Base-by-base conservation (phyloP, 805 yeast species). In the Zygotorulaspora florentina region DNA sequence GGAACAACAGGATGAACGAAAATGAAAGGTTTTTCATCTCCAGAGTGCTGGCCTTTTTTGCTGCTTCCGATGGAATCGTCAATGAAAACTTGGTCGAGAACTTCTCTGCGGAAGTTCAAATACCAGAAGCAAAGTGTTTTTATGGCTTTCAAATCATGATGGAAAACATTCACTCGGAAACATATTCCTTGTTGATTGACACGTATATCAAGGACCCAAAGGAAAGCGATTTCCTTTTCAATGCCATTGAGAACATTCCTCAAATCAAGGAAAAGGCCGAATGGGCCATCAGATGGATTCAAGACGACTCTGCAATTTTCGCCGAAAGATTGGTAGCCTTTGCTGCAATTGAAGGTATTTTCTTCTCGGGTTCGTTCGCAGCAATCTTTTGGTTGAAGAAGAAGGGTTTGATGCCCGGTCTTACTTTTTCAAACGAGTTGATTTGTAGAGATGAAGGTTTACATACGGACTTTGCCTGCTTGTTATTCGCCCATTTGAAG, bases 71-170 rank as follows among this genome's bases (percentile, higher is more conserved):
- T 69, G 99, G 99, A 69, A 89, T 91, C 56, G 99, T 91, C 57
- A 93, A 93, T 67, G 99, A 91, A 75, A 91, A 91, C 73, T 79
- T 91, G 67, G 96, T 91, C 52, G 98, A 91, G 73, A 90, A 95
- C 68, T 91, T 91, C 74, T 84, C 95, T 47, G 96, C 96, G 54
- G 98, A 91, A 73, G 97, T 93, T 50, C 96, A 90, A 71, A 73
- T 87, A 54, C 93, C 99, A 46, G 99, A 91, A 75, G 99, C 98
- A 61, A 90, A 91, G 71, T 90, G 96, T 70, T 93, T 91, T 77
- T 91, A 91, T 69, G 99, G 99, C 39, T 91, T 93, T 87, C 99
- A 91, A 76, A 93, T 91, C 71, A 90, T 90, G 98, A 93, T 93
- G 91, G 99, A 91, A 75, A 91, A 93, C 77, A 93, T 91, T 65